Evolutionary conservation across 169 alveolate species (phyloP).

Genomic region (Perkinsus olseni): DNA sequence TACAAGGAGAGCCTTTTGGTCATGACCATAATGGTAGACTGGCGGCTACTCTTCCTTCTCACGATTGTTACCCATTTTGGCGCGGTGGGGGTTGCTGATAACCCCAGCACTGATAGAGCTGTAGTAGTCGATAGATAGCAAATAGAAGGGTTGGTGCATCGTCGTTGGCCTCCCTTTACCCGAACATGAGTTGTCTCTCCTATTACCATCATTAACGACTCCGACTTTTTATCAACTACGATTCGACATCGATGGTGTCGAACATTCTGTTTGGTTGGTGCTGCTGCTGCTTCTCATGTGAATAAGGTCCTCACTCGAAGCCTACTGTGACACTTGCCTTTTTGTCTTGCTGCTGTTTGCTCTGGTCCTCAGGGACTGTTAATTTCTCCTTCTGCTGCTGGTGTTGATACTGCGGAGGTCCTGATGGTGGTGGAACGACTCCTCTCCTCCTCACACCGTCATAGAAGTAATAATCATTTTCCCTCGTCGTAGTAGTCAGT

Average conservation of each 20-base stretch:
- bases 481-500: no score
- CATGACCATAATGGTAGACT: no score
- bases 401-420: not conserved
- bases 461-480: no score
- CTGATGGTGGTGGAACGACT: not conserved
- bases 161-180: not conserved
- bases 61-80: no score
- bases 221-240: no score
- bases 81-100: no score
- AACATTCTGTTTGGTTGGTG: not conserved
- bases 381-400: not conserved
- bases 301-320: no score
- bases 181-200: not conserved
- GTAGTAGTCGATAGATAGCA: not conserved
- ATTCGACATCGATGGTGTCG: no score
- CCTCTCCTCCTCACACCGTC: not conserved
- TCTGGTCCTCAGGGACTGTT: not conserved
- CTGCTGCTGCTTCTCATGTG: not conserved
- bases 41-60: no score
- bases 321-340: not conserved
- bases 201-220: not conserved
- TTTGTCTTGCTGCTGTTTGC: not conserved
- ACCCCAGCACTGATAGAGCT: not conserved
- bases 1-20: no score
- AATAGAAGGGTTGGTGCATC: not conserved